Evolutionary conservation across 495 filamentous ascomycete species (phyloP).

Genomic region (Xylaria flabelliformis): DNA sequence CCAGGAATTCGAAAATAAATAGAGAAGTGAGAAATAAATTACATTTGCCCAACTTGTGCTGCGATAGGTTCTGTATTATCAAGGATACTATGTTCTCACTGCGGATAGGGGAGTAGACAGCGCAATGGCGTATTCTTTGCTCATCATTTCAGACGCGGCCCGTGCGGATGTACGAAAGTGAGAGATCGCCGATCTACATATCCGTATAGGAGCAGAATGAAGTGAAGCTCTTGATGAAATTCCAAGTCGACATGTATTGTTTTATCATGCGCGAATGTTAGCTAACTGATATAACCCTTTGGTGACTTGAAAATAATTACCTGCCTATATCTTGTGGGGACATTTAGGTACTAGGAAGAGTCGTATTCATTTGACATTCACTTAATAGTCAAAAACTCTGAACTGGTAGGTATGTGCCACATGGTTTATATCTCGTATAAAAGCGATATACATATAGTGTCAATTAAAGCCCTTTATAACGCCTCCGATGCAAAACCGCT

Average conservation of each 20-base stretch:
- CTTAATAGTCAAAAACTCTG: background rate
- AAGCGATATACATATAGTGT: conserved; percentile 16
- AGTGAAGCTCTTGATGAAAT: background rate
- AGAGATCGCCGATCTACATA: background rate
- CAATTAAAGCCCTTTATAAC: conserved; percentile 24
- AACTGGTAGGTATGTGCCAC: background rate
- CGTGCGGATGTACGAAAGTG: background rate
- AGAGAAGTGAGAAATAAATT: background rate
- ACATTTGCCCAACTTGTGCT: background rate
- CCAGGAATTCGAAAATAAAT: background rate
- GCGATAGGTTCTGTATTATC: background rate
- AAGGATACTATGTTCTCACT: background rate
- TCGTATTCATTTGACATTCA: background rate
- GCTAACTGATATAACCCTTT: background rate
- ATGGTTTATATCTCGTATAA: background rate
- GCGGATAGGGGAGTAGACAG: background rate
- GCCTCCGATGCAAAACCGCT: conserved; percentile 24
- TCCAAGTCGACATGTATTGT: background rate
- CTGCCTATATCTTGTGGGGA: background rate
- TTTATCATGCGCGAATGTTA: background rate
- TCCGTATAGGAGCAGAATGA: background rate
- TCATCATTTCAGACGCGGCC: background rate
- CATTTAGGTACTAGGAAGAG: background rate
- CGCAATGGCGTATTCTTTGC: background rate
- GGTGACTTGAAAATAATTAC: background rate